Percentiles rank a stretch among this genome's conserved stretches.
phyloP scores from a whole-genome alignment of 2,329 filamentous ascomycete species.

The Mycosphaerella arachidis region DNA sequence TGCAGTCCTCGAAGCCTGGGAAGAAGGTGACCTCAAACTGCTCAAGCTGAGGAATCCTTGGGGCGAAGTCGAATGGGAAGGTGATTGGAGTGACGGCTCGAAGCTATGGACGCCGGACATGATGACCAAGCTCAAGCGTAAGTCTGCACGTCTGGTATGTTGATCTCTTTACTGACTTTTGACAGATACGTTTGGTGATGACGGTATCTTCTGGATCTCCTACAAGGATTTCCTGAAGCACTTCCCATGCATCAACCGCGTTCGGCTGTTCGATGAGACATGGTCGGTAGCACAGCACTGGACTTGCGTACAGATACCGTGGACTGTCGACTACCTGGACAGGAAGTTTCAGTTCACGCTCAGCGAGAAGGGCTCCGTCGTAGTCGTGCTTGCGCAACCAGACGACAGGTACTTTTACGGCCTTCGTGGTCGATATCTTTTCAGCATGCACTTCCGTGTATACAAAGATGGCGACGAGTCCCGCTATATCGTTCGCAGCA shows the following conservation, averaged over 20 bases:
- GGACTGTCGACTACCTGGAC: slow-evolving; percentile 57
- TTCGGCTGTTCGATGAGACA: slow-evolving; percentile 57
- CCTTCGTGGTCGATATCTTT: slow-evolving; percentile 54
- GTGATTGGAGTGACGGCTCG: slow-evolving; percentile 76
- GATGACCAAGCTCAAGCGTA: slow-evolving; percentile 57
- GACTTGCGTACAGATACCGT: slow-evolving; percentile 57
- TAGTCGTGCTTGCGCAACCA: slow-evolving; percentile 57
- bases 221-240: slow-evolving; percentile 56
- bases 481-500: slow-evolving; percentile 29
- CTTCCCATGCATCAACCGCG: slow-evolving; percentile 51
- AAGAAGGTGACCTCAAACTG: slow-evolving; percentile 41
- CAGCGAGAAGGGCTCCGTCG: slow-evolving; percentile 49
- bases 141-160: background rate
- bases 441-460: slow-evolving; percentile 55
- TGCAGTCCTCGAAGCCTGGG: slow-evolving; percentile 52
- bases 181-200: slow-evolving; percentile 29
- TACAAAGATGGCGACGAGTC: slow-evolving; percentile 46
- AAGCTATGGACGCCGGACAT: slow-evolving; percentile 80
- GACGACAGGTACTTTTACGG: slow-evolving; percentile 59
- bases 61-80: slow-evolving; percentile 77
- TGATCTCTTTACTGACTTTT: background rate
- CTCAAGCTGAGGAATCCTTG: slow-evolving; percentile 65
- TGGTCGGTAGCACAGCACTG: slow-evolving; percentile 60
- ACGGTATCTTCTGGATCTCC: slow-evolving; percentile 55
- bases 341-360: slow-evolving; percentile 56